Conservation (phyloP, 305 asterid species). For the Ilex paraguariensis region DNA sequence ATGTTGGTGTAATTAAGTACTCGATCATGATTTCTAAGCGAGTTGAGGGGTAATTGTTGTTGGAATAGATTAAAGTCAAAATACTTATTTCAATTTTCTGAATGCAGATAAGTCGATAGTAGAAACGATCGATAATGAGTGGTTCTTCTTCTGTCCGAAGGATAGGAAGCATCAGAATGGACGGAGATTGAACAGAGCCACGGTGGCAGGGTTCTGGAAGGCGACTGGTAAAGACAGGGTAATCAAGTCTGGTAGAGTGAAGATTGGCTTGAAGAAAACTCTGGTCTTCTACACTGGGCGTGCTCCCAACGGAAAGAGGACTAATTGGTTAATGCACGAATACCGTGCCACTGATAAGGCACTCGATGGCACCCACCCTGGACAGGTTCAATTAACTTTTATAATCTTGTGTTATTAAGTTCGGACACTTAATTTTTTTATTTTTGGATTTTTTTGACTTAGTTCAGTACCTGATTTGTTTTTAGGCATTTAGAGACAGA, state of each 20-base stretch:
- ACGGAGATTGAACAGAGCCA: constrained; percentile 88
- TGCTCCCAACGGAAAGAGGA: constrained; percentile 91
- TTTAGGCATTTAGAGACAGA: no score
- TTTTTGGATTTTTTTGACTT: no score
- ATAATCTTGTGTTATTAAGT: no score
- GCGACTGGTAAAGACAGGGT: constrained; percentile 93
- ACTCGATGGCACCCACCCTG: constrained; percentile 84
- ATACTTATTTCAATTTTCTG: no score
- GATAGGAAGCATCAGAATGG: constrained; percentile 94
- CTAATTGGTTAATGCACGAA: constrained; percentile 94
- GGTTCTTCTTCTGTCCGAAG: constrained; percentile 99
- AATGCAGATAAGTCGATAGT: constrained; percentile 71
- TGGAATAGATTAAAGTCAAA: no score
- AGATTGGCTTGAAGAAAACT: constrained; percentile 91
- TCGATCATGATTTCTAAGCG: no score
- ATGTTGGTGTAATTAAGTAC: no score
- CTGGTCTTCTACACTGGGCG: constrained; percentile 85
- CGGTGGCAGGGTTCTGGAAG: constrained; percentile 86
- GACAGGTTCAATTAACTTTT: constrained; percentile 55
- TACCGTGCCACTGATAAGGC: constrained; percentile 83
- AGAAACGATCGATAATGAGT: constrained; percentile 72
- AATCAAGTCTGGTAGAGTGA: constrained; percentile 51
- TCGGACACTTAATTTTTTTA: no score
- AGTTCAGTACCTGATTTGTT: no score
- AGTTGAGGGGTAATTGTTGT: no score